Percentiles rank a stretch among this genome's conserved stretches.
These are phyloP conservation scores for Penicillium manginii DNA, from an alignment of 495 filamentous ascomycete genomes.

Conservation along the genomic window DNA sequence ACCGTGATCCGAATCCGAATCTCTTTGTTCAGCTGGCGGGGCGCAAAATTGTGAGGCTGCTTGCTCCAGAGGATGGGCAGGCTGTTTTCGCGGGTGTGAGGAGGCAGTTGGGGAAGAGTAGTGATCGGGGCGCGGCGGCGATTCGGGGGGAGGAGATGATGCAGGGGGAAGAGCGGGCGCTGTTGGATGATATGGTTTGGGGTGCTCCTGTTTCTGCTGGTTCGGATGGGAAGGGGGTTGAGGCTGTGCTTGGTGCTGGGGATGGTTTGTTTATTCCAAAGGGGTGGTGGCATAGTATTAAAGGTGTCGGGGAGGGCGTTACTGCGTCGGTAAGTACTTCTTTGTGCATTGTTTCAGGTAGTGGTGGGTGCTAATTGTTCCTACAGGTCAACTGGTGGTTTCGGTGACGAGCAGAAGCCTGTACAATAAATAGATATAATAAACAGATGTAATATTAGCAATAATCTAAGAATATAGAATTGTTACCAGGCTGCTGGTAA, in stretches of 20 bases:
- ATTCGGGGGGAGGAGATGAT: conserved; percentile 93
- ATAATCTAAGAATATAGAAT: too few species aligned
- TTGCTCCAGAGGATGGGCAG: conserved; percentile 62
- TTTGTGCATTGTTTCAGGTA: neutral
- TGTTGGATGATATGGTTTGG: conserved; percentile 76
- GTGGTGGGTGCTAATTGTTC: conserved; percentile 10
- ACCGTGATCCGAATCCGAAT: conserved; percentile 94
- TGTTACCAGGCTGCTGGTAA: too few species aligned
- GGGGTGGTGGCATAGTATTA: conserved; percentile 97
- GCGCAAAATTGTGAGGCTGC: conserved; percentile 71
- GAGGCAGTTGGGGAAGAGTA: conserved; percentile 44
- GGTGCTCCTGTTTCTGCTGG: conserved; percentile 22
- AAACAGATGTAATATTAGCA: neutral
- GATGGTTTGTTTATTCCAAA: conserved; percentile 87
- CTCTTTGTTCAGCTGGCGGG: conserved; percentile 84
- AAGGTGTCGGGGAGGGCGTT: conserved; percentile 66
- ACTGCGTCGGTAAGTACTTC: conserved; percentile 63
- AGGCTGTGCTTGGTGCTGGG: conserved; percentile 63
- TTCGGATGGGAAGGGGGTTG: conserved; percentile 45
- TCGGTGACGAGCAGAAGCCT: conserved; percentile 40
- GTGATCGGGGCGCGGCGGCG: conserved; percentile 47
- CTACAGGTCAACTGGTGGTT: conserved; percentile 92
- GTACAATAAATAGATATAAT: neutral
- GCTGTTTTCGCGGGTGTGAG: conserved; percentile 63
- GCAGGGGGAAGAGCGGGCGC: conserved; percentile 68